phyloP scores from a whole-genome alignment of 2,329 filamentous ascomycete species.

The Aspergillus novofumigatus region DNA sequence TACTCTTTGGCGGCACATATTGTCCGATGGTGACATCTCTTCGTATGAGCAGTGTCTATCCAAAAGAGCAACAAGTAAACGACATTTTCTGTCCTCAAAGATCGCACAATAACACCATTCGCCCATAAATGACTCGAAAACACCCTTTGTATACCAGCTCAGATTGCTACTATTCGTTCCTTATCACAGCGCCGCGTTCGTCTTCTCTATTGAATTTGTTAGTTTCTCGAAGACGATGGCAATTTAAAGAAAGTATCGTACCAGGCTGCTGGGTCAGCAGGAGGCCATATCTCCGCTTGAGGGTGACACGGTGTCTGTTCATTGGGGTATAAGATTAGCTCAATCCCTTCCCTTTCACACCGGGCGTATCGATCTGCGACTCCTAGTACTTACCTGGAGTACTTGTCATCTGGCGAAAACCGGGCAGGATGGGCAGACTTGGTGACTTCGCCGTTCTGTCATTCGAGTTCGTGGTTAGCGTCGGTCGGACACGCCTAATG shows the following conservation, averaged over 20 bases:
- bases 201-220: slow-evolving; percentile 22
- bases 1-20: not conserved
- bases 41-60: not conserved
- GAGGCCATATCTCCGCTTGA: slow-evolving; percentile 89
- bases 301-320: slow-evolving; percentile 77
- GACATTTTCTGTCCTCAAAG: slow-evolving; percentile 22
- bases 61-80: slow-evolving; percentile 11
- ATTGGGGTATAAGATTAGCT: slow-evolving; percentile 4
- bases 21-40: not conserved
- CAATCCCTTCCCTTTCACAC: not conserved
- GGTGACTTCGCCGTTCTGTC: slow-evolving; percentile 70
- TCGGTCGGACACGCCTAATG: not conserved
- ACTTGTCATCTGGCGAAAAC: slow-evolving; percentile 98
- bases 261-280: slow-evolving; percentile 73
- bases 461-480: slow-evolving; percentile 31
- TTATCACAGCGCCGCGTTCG: slow-evolving; percentile 29
- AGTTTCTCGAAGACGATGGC: not conserved
- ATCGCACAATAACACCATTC: slow-evolving; percentile 37
- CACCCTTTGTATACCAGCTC: slow-evolving; percentile 23
- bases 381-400: slow-evolving; percentile 62
- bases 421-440: slow-evolving; percentile 94
- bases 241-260: slow-evolving; percentile 26
- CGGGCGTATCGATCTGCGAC: not conserved
- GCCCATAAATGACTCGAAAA: slow-evolving; percentile 28
- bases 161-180: slow-evolving; percentile 7